Conservation (phyloP, 495 filamentous ascomycete genomes). For the Neurospora intermedia region DNA sequence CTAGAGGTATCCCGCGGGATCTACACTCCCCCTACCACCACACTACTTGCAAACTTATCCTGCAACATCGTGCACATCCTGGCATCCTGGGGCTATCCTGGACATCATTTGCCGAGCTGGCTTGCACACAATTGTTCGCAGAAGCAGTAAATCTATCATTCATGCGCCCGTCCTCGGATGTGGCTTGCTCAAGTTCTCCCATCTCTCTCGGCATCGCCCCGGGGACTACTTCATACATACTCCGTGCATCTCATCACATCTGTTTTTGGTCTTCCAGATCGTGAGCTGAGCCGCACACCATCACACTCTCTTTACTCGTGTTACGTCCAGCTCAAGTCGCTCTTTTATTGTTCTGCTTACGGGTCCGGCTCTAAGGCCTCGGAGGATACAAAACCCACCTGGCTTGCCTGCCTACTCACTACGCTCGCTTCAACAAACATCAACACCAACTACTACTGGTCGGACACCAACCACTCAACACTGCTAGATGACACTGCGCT, state of each 20-base stretch:
- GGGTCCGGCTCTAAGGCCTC: not conserved
- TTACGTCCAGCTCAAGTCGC: not conserved
- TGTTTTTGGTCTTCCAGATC: not conserved
- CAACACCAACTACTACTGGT: not conserved
- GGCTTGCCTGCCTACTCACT: not conserved
- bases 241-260: not conserved
- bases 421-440: not conserved
- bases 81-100: not conserved
- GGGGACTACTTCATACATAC: not conserved
- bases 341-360: not conserved
- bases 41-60: not conserved
- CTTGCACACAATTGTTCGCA: not conserved
- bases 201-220: not conserved
- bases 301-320: not conserved
- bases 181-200: not conserved
- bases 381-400: not conserved
- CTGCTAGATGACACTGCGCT: not conserved
- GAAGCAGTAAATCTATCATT: not conserved
- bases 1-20: not conserved
- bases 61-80: not conserved
- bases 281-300: not conserved
- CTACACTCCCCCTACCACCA: not conserved
- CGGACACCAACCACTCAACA: not conserved
- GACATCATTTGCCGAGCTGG: not conserved
- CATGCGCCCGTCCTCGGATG: not conserved